A percentile compares a stretch with the other conserved stretches of the same genome.
These are phyloP conservation scores for Tolypocladium tropicale DNA, from an alignment of 2,329 filamentous ascomycete genomes.

Conservation along the genomic window DNA sequence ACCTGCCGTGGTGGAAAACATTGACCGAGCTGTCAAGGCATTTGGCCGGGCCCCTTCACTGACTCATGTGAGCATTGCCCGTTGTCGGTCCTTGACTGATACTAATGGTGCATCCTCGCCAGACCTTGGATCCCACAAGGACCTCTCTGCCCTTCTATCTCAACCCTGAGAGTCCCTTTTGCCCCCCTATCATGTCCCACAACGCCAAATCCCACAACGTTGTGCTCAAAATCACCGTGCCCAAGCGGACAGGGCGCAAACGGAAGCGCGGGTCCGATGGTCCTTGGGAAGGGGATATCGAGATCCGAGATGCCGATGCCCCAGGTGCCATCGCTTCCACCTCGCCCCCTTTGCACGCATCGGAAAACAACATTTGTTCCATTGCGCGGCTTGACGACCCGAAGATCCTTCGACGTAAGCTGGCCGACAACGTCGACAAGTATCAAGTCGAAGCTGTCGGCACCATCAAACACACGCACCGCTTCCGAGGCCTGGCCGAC, in stretches of 20 bases:
- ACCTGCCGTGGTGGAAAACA: slow-evolving; percentile 30
- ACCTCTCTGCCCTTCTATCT: slow-evolving; percentile 60
- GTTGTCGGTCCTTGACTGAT: background rate
- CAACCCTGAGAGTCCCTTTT: slow-evolving; percentile 67
- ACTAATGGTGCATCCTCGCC: background rate
- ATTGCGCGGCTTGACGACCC: slow-evolving; percentile 42
- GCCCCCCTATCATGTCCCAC: slow-evolving; percentile 68
- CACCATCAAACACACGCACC: slow-evolving; percentile 67
- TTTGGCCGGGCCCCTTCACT: slow-evolving; percentile 29
- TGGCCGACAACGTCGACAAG: slow-evolving; percentile 58
- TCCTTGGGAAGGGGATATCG: slow-evolving; percentile 44
- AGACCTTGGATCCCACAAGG: slow-evolving; percentile 38
- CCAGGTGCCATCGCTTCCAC: slow-evolving; percentile 4
- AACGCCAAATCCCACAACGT: slow-evolving; percentile 72
- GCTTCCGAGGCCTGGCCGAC: slow-evolving; percentile 80
- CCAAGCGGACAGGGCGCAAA: slow-evolving; percentile 77
- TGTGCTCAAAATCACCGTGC: slow-evolving; percentile 76
- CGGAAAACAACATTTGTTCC: slow-evolving; percentile 24
- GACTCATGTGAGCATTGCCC: slow-evolving; percentile 22
- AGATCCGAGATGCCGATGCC: slow-evolving; percentile 16
- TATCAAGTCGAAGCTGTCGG: slow-evolving; percentile 65
- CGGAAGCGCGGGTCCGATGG: slow-evolving; percentile 68
- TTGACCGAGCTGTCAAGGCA: slow-evolving; percentile 30
- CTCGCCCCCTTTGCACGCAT: background rate
- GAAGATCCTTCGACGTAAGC: slow-evolving; percentile 44